These are phyloP conservation scores for Cladophialophora chaetospira DNA, from an alignment of 2,329 filamentous ascomycete species.

Conservation along the genomic window DNA sequence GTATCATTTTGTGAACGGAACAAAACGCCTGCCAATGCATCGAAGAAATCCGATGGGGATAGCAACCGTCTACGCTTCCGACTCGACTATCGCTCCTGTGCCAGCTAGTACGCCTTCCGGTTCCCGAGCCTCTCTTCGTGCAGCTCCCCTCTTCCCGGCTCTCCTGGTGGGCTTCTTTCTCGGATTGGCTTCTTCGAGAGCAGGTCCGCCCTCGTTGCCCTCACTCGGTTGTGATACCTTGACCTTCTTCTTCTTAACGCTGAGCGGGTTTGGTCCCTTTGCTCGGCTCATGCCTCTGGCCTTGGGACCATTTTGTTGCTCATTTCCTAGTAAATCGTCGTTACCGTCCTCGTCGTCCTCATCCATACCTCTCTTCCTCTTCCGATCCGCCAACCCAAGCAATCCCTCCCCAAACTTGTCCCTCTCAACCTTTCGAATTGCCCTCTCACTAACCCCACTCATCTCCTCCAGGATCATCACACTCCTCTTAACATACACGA, in stretches of 20 bases:
- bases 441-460: conserved; percentile 46
- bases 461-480: conserved; percentile 55
- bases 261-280: conserved; percentile 52
- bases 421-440: conserved; percentile 48
- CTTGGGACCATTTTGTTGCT: conserved; percentile 34
- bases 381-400: conserved; percentile 37
- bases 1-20: conserved; percentile 11
- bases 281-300: conserved; percentile 40
- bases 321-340: conserved; percentile 29
- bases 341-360: conserved; percentile 30
- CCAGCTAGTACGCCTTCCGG: not conserved
- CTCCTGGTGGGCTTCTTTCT: conserved; percentile 17
- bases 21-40: too few species aligned
- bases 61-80: not conserved
- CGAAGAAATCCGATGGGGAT: too few species aligned
- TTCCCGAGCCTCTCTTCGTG: not conserved
- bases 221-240: conserved; percentile 24
- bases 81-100: not conserved
- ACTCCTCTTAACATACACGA: conserved; percentile 54
- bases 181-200: conserved; percentile 20
- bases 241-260: conserved; percentile 50
- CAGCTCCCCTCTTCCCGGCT: conserved; percentile 1
- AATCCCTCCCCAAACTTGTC: conserved; percentile 50
- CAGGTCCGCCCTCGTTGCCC: conserved; percentile 14
- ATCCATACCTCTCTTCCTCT: conserved; percentile 39